A percentile compares a stretch with the other conserved stretches of the same genome.
phyloP scores from a whole-genome alignment of 2,329 filamentous ascomycete genomes.

The Calonectria ilicicola region DNA sequence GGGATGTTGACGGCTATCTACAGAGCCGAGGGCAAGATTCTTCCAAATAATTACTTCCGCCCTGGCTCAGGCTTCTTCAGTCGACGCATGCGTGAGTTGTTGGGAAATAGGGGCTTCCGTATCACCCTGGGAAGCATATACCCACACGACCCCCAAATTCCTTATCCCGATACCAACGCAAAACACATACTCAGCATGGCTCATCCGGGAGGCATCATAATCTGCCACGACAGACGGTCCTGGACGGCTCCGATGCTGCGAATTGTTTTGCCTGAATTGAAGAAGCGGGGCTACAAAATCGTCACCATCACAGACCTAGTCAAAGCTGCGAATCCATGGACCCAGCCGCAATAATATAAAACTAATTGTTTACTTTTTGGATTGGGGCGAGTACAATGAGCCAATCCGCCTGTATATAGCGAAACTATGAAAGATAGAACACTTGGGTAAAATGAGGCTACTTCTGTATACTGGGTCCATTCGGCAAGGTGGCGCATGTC shows the following conservation, averaged over 20 bases:
- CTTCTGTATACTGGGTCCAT: constrained; percentile 1
- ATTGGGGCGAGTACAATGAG: background rate
- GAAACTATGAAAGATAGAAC: background rate
- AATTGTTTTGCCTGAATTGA: constrained; percentile 78
- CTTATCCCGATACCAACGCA: constrained; percentile 76
- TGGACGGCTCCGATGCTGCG: constrained; percentile 87
- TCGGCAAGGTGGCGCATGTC: constrained; percentile 10
- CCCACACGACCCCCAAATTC: constrained; percentile 91
- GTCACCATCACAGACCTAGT: constrained; percentile 79
- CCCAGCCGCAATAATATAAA: constrained; percentile 30
- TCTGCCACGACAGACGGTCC: constrained; percentile 86
- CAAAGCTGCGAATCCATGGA: constrained; percentile 47
- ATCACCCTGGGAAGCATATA: constrained; percentile 88
- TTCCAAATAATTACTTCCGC: constrained; percentile 77
- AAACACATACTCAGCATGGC: constrained; percentile 85
- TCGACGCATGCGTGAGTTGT: constrained; percentile 71
- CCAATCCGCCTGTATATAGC: background rate
- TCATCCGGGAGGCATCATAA: constrained; percentile 80
- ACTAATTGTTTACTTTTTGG: background rate
- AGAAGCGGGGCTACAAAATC: constrained; percentile 75
- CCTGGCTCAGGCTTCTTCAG: constrained; percentile 90
- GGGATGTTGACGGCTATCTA: constrained; percentile 69
- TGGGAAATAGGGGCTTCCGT: constrained; percentile 73
- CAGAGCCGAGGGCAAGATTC: constrained; percentile 53
- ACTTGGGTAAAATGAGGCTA: background rate